A percentile compares a stretch with the other conserved stretches of the same genome.
Evolutionary conservation across 805 yeast species (phyloP).

Genomic region (Schizosaccharomyces octosporus): DNA sequence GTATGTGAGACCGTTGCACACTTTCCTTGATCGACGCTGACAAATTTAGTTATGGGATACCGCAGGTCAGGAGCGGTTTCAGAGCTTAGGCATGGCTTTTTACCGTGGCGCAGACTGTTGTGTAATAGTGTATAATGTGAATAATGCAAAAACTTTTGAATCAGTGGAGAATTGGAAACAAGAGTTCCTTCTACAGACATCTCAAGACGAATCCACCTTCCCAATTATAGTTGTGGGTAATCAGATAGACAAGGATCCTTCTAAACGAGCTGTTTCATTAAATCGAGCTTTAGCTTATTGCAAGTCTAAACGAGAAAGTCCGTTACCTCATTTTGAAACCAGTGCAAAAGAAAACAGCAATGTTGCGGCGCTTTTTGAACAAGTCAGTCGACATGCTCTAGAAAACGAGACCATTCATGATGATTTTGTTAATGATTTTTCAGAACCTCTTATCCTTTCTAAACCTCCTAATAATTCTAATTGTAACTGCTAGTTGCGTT

Average conservation of each 20-base stretch:
- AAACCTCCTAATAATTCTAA: slow-evolving; percentile 67
- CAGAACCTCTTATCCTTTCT: slow-evolving; percentile 74
- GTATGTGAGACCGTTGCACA: slow-evolving; percentile 3
- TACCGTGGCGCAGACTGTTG: slow-evolving; percentile 97
- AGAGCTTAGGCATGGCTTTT: slow-evolving; percentile 86
- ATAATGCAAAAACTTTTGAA: slow-evolving; percentile 80
- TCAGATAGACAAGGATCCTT: slow-evolving; percentile 82
- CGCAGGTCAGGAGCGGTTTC: slow-evolving; percentile 96
- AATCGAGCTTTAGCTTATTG: slow-evolving; percentile 40
- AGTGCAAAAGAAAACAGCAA: slow-evolving; percentile 91
- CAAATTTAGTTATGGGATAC: slow-evolving; percentile 62
- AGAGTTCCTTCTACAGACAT: slow-evolving; percentile 80
- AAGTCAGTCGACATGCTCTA: slow-evolving; percentile 79
- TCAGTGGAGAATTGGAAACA: slow-evolving; percentile 79
- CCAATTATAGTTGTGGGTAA: slow-evolving; percentile 90
- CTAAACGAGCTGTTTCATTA: slow-evolving; percentile 44
- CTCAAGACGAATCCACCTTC: slow-evolving; percentile 77
- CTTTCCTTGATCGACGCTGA: not conserved
- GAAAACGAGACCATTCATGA: slow-evolving; percentile 74
- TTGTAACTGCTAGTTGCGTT: slow-evolving; percentile 37
- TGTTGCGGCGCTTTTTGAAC: slow-evolving; percentile 80
- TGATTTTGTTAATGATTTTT: slow-evolving; percentile 78
- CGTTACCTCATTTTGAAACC: slow-evolving; percentile 85
- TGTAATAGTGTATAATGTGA: slow-evolving; percentile 83
- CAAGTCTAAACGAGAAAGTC: slow-evolving; percentile 28